phyloP scores from a whole-genome alignment of 176 grass and related monocot species.

The Aegilops tauschii region DNA sequence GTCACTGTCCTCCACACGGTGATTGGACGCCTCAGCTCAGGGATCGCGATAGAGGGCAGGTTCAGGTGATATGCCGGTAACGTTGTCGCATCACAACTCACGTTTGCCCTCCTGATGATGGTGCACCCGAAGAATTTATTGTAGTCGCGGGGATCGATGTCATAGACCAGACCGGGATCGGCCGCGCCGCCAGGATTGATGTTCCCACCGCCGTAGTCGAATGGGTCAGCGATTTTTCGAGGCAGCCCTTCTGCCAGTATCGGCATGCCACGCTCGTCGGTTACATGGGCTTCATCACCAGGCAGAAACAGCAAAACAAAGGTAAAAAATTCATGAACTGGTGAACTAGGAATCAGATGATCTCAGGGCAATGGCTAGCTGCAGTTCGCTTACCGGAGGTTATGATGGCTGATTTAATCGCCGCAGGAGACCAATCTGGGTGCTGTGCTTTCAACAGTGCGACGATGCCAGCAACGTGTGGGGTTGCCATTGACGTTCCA shows the following conservation, averaged over 20 bases:
- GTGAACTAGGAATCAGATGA: not conserved
- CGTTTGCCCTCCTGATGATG: not conserved
- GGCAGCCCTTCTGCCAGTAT: slow-evolving; percentile 28
- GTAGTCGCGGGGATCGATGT: not conserved
- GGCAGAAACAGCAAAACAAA: not conserved
- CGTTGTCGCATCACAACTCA: not conserved
- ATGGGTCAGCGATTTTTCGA: slow-evolving; percentile 31
- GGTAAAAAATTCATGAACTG: too few species aligned
- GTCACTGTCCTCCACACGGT: slow-evolving; percentile 14
- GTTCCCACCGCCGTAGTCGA: slow-evolving; percentile 32
- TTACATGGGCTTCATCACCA: slow-evolving; percentile 8
- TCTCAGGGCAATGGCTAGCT: not conserved
- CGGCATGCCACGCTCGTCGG: slow-evolving; percentile 1
- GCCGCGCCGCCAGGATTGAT: not conserved
- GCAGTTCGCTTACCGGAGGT: slow-evolving; percentile 25
- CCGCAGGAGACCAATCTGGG: slow-evolving; percentile 35
- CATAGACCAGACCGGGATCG: not conserved
- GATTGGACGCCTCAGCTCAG: slow-evolving; percentile 8
- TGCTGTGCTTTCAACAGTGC: slow-evolving; percentile 28
- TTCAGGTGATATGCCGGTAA: slow-evolving; percentile 18
- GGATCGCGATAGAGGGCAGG: slow-evolving; percentile 20
- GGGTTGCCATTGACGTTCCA: slow-evolving; percentile 36
- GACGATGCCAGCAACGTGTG: slow-evolving; percentile 15
- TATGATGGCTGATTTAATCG: slow-evolving; percentile 7
- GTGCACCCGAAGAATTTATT: not conserved